Evolutionary conservation across 805 yeast species (phyloP).

Genomic region (Yueomyces sp.): DNA sequence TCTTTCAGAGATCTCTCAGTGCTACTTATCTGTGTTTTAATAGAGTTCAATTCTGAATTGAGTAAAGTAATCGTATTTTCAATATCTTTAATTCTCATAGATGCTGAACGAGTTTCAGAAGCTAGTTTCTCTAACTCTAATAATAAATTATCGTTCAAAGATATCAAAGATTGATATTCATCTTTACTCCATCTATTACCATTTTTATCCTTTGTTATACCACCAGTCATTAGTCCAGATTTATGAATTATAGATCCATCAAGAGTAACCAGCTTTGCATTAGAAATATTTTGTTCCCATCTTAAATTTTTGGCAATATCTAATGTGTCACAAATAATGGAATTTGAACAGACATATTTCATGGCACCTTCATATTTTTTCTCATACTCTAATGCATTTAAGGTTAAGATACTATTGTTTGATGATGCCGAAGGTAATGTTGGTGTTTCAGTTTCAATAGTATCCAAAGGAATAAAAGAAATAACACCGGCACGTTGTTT

Average conservation of each 20-base stretch:
- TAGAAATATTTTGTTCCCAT: constrained; percentile 39
- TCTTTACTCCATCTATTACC: constrained; percentile 59
- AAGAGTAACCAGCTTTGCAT: constrained; percentile 56
- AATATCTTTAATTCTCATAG: constrained; percentile 38
- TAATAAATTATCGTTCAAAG: constrained; percentile 37
- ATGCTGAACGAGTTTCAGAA: constrained; percentile 30
- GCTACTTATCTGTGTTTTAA: constrained; percentile 33
- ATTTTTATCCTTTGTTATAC: constrained; percentile 34
- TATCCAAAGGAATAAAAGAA: constrained; percentile 78
- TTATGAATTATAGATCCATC: constrained; percentile 78
- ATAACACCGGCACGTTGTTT: constrained; percentile 79
- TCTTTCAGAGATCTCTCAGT: constrained; percentile 33
- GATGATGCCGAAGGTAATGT: constrained; percentile 6
- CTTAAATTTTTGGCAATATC: constrained; percentile 56
- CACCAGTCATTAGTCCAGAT: constrained; percentile 91
- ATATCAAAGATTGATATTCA: constrained; percentile 41
- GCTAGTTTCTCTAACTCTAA: constrained; percentile 28
- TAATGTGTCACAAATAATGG: constrained; percentile 65
- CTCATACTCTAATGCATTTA: constrained; percentile 65
- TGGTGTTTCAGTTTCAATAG: constrained; percentile 60
- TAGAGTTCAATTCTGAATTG: constrained; percentile 31
- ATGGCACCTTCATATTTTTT: constrained; percentile 60
- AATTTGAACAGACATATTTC: constrained; percentile 63
- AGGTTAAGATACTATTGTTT: constrained; percentile 27
- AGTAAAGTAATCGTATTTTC: constrained; percentile 40